These are phyloP conservation scores for Clathrospora elynae DNA, from an alignment of 2,329 filamentous ascomycete genomes.

Conservation along the genomic window DNA sequence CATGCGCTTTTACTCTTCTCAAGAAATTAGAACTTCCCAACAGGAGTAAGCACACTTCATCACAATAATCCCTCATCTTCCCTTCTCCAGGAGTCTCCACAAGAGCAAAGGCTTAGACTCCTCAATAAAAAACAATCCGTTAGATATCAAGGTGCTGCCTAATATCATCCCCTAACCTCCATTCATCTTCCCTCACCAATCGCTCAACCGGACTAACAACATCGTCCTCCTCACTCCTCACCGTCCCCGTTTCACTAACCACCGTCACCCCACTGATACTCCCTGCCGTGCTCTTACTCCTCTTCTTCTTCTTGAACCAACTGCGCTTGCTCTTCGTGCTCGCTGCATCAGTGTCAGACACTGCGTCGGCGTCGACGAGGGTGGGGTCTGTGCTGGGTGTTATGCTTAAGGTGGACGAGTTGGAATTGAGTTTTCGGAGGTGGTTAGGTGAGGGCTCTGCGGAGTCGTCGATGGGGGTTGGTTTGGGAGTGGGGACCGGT, in stretches of 20 bases:
- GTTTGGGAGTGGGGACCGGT: conserved; percentile 49
- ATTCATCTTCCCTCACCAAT: conserved; percentile 61
- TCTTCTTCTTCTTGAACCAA: conserved; percentile 46
- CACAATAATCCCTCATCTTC: no score
- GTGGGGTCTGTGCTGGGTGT: conserved; percentile 32
- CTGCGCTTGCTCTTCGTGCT: conserved; percentile 41
- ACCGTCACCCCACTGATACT: conserved; percentile 42
- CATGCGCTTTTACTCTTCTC: no score
- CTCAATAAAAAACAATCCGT: conserved; percentile 17
- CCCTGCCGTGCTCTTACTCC: conserved; percentile 33
- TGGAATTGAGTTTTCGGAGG: conserved; percentile 27
- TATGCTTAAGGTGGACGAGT: conserved; percentile 34
- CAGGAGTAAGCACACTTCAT: background rate
- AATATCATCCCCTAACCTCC: conserved; percentile 83
- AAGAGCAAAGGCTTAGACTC: no score
- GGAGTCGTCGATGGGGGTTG: conserved; percentile 37
- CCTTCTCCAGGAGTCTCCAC: no score
- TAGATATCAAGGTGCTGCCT: conserved; percentile 77
- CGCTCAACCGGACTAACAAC: conserved; percentile 57
- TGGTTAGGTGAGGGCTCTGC: conserved; percentile 29
- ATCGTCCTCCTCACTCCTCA: conserved; percentile 54
- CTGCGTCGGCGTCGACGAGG: conserved; percentile 29
- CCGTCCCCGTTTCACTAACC: conserved; percentile 36
- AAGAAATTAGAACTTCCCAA: background rate
- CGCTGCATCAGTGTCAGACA: conserved; percentile 38